phyloP scores from a whole-genome alignment of 2,329 filamentous ascomycete species.

The Neonectria neomacrospora region DNA sequence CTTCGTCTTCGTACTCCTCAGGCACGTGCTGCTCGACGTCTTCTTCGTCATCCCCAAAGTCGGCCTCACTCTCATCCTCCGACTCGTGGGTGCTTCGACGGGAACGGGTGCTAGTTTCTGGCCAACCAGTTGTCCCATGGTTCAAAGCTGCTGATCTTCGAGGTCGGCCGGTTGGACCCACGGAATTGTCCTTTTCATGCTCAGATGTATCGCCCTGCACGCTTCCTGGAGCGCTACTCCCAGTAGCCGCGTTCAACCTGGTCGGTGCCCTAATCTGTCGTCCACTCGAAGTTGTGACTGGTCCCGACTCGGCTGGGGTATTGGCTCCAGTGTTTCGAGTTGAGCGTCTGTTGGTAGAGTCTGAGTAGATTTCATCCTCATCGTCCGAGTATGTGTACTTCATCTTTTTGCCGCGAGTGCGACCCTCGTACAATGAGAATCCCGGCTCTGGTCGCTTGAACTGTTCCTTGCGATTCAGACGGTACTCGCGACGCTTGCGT shows the following conservation, averaged over 20 bases:
- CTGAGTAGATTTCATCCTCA: conserved; percentile 76
- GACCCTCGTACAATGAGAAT: conserved; percentile 94
- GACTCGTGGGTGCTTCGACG: conserved; percentile 58
- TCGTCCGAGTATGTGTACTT: conserved; percentile 97
- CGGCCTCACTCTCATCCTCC: conserved; percentile 78
- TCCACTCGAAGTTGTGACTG: conserved; percentile 83
- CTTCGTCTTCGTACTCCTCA: conserved; percentile 68
- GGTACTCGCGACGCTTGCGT: conserved; percentile 91
- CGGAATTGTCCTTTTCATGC: conserved; percentile 52
- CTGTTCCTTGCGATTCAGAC: conserved; percentile 83
- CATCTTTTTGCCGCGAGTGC: conserved; percentile 93
- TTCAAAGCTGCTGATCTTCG: conserved; percentile 62
- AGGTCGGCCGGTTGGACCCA: conserved; percentile 61
- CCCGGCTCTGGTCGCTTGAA: conserved; percentile 89
- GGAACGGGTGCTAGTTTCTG: conserved; percentile 47
- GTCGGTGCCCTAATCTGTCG: conserved; percentile 80
- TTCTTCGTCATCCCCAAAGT: conserved; percentile 80
- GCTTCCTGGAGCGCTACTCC: conserved; percentile 59
- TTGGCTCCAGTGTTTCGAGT: conserved; percentile 78
- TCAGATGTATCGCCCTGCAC: conserved; percentile 58
- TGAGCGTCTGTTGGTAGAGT: conserved; percentile 74
- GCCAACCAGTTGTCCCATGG: conserved; percentile 63
- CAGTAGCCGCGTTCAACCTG: conserved; percentile 71
- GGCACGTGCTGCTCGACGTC: conserved; percentile 75
- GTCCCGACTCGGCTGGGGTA: conserved; percentile 75